Evolutionary conservation across 441 rosid species (phyloP).

Genomic region (Brassica balearica): DNA sequence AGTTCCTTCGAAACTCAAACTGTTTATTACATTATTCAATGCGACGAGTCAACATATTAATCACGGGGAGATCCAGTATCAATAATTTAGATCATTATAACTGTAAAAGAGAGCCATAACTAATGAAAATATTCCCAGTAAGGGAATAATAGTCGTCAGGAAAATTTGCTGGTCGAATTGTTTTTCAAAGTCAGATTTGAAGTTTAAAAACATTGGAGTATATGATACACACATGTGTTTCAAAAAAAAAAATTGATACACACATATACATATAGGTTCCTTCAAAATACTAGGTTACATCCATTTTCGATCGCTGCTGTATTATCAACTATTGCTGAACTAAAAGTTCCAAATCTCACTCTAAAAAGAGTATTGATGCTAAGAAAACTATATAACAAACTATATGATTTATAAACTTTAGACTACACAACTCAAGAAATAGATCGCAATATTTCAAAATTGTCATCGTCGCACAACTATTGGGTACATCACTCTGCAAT

Average conservation of each 20-base stretch:
- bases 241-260: background rate
- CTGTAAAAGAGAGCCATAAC: background rate
- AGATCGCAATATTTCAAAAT: background rate
- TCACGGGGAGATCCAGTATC: conserved; percentile 32
- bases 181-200: background rate
- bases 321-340: background rate
- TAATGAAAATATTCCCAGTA: background rate
- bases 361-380: background rate
- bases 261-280: background rate
- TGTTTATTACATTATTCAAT: conserved; percentile 24
- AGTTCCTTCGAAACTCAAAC: background rate
- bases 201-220: background rate
- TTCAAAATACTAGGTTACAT: background rate
- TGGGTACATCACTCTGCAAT: background rate
- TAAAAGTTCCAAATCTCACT: background rate
- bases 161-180: background rate
- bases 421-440: background rate
- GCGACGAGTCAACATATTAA: conserved; percentile 39
- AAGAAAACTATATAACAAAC: background rate
- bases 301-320: background rate
- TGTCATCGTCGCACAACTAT: background rate
- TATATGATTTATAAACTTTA: background rate
- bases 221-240: background rate
- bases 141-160: background rate
- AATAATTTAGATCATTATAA: conserved; percentile 22